A percentile compares a stretch with the other conserved stretches of the same genome.
Conservation (phyloP, 805 yeast species). For the Wickerhamomyces bisporus region DNA sequence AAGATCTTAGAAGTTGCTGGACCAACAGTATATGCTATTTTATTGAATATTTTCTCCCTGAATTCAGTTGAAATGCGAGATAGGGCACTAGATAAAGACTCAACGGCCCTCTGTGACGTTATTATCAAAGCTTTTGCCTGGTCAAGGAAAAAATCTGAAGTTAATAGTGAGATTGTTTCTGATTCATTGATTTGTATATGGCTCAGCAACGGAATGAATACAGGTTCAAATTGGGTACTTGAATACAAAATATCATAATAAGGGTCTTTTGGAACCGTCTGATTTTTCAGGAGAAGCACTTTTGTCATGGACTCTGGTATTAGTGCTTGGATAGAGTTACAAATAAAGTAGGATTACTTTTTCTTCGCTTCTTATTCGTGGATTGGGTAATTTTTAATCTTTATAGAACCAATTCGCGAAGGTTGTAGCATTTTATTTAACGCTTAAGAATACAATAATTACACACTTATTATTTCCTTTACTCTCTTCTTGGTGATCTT, state of each 20-base stretch:
- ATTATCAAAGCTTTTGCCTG: constrained; percentile 55
- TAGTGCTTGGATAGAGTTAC: not conserved
- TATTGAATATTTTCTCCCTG: constrained; percentile 31
- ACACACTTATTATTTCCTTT: too few relatives aligned
- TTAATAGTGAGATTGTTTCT: constrained; percentile 40
- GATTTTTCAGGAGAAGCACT: constrained; percentile 63
- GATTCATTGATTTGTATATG: constrained; percentile 53
- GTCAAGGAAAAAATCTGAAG: constrained; percentile 35
- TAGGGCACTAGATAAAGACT: constrained; percentile 51
- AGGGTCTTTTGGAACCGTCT: constrained; percentile 62
- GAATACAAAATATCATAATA: constrained; percentile 42
- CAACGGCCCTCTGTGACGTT: constrained; percentile 91
- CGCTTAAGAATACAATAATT: too few relatives aligned
- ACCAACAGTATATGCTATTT: constrained; percentile 81
- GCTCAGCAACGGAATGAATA: constrained; percentile 68
- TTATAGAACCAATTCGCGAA: not conserved
- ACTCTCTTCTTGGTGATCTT: constrained; percentile 27
- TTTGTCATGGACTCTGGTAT: constrained; percentile 14
- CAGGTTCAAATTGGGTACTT: constrained; percentile 33
- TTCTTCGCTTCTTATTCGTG: constrained; percentile 4
- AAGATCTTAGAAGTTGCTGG: constrained; percentile 75
- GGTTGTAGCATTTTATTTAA: too few relatives aligned
- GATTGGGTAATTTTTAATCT: not conserved
- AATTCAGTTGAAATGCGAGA: constrained; percentile 14
- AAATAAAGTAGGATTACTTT: not conserved